A percentile compares a stretch with the other conserved stretches of the same genome.
Conservation (phyloP, 2,329 filamentous ascomycete genomes). For the Claviceps sp. region DNA sequence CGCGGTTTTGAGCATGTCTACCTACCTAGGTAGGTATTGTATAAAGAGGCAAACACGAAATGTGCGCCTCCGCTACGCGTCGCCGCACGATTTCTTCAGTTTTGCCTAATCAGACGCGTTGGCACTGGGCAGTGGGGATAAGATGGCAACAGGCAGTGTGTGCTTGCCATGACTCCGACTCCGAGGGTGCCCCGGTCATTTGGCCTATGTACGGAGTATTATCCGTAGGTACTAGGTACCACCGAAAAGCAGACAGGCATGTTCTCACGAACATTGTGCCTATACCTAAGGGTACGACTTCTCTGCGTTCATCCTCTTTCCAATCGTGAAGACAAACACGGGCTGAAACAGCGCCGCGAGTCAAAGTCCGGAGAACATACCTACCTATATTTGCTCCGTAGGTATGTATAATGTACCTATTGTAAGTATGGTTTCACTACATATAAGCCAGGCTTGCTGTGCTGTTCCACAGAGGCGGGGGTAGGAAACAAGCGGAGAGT, state of each 20-base stretch:
- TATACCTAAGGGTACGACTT: not conserved
- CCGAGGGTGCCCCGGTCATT: not conserved
- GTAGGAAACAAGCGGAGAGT: not conserved
- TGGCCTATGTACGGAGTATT: not conserved
- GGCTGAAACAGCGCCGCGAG: not conserved
- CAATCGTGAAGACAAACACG: not conserved
- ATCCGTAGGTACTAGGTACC: no score
- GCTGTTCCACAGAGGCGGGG: not conserved
- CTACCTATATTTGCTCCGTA: no score
- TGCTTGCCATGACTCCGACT: not conserved
- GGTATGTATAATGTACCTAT: no score
- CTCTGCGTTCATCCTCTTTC: not conserved
- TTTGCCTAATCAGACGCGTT: not conserved
- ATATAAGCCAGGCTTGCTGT: not conserved
- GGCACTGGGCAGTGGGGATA: not conserved
- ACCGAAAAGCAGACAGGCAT: not conserved
- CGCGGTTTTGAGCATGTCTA: not conserved
- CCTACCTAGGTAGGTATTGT: no score
- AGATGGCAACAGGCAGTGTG: not conserved
- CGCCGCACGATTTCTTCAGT: no score
- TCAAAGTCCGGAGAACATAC: not conserved
- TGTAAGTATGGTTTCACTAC: no score
- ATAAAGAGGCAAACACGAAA: no score
- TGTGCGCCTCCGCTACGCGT: no score
- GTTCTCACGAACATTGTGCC: not conserved